Evolutionary conservation across 371 early-diverging fungal genomes (phyloP), one percentile per base, ranked within the genome.

Genomic region (Lichtheimia corymbifera): DNA sequence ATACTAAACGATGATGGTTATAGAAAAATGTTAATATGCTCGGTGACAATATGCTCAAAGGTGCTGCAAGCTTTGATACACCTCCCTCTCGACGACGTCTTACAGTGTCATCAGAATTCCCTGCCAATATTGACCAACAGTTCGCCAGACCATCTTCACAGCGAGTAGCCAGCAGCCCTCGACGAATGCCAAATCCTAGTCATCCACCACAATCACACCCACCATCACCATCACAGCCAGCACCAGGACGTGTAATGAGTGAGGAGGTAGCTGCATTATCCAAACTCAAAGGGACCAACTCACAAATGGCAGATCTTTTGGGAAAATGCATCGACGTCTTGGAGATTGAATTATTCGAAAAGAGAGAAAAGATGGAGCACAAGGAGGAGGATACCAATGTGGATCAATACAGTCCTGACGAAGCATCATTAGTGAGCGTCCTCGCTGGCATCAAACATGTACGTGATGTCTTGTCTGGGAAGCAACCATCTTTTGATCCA

Each of bases 381-480:
- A 44, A 56, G 25, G 17, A 60, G 25, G 51, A 50, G 24, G 14
- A 56, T 27, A 15, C 55, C 20, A 59, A 45, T 40, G 24, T 35
- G 50, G 42, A n/a, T n/a, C 22, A 56, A 58, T 25, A 28, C 17
- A 53, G 61, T 5, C 53, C 61, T 42, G 63, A 78, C 15, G 78
- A 76, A 24, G 76, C 75, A 9, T 58, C 65, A 0, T 41, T 81
- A 1, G 66, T 78, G 27, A 66, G 72, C 52, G 86, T 83, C 1
- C 68, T 86, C 1, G 77, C 73, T 20, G 85, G 85, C 0, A 67
- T 88, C 42, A 87, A 86, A 50, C 86, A 88, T 59, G 75, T 87
- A 0, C 79, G 86, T 5, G 88, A 88, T 70, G 79, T 86, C 6
- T 59, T 88, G 18, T 55, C 74, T 6, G 87, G 85, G 4, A 73